Evolutionary conservation across 176 grass and related monocot genomes (phyloP), one percentile per base, ranked within the genome.

Genomic region (Raddia distichophylla): DNA sequence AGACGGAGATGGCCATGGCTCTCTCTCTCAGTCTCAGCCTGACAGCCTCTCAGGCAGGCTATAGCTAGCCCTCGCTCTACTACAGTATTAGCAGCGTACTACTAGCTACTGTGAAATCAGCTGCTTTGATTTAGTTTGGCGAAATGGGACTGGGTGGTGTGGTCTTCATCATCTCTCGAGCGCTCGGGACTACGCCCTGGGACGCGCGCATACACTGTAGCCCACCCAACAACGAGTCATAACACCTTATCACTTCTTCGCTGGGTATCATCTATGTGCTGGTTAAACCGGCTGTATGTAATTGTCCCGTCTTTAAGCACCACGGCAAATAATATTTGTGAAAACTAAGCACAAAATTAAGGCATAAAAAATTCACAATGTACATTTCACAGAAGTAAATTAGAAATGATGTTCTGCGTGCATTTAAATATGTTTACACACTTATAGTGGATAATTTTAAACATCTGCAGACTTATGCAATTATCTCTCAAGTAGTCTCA

Each of bases 241-340:
- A n/a, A n/a, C n/a, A n/a, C 92, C 92, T 3, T 97, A 97, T 82
- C 46, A 88, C 80, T 86, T 93, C 94, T 77, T 94, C 92, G 76
- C 82, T 97, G 77, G 90, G 94, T 66, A 60, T 97, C 80, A 89
- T 97, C 63, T 94, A 91, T 85, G 80, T 73, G 42, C 77, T 97
- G 46, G 94, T 86, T 52, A 94, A 92, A 83, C 92, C 94, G 61
- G 89, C 90, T 74, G 94, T 97, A 94, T 94, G 92, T 83, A 62
- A 71, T 20, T 57, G n/a, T 44, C 15, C 7, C 67, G 3, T 40
- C 7, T 42, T 17, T 40, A 6, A 74, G 57, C 33, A 9, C n/a
- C 14, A 18, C 3, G 4, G 19, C 4, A 49, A 40, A 74, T 54
- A 56, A 62, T 10, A 59, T 63, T n/a, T 15, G 60, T 22, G 8